Evolutionary conservation across 2,329 filamentous ascomycete genomes (phyloP).

Genomic region (Botrytis byssoidea): DNA sequence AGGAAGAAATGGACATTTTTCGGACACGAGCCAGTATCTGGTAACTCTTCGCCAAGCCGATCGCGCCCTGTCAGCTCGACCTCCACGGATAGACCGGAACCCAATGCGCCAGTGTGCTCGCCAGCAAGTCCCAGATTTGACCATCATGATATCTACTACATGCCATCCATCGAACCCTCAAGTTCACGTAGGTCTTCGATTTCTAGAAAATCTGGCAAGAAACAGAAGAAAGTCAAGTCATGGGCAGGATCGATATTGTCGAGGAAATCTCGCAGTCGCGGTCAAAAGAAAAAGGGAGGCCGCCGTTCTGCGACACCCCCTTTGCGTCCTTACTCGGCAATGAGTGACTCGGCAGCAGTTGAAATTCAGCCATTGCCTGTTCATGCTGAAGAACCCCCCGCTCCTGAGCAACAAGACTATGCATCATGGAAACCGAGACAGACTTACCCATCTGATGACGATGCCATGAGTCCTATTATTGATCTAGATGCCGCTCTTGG

Average conservation of each 20-base stretch:
- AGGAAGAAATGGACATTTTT: conserved; percentile 41
- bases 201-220: conserved; percentile 44
- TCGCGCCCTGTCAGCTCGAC: conserved; percentile 45
- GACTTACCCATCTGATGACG: conserved; percentile 50
- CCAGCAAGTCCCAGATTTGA: conserved; percentile 10
- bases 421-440: conserved; percentile 43
- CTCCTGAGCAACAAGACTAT: conserved; percentile 33
- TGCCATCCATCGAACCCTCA: conserved; percentile 31
- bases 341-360: conserved; percentile 31
- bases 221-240: conserved; percentile 72
- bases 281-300: conserved; percentile 43
- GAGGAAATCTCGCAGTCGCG: conserved; percentile 47
- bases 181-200: conserved; percentile 34
- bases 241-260: conserved; percentile 54
- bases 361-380: conserved; percentile 25
- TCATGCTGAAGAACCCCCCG: conserved; percentile 19
- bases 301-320: conserved; percentile 47
- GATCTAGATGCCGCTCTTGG: conserved; percentile 92
- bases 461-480: conserved; percentile 76
- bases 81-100: conserved; percentile 40
- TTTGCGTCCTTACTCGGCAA: conserved; percentile 36
- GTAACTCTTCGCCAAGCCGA: conserved; percentile 47
- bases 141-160: conserved; percentile 27
- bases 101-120: conserved; percentile 21
- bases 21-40: conserved; percentile 34